These are phyloP conservation scores for Glycine tomentella DNA, from an alignment of 306 rosid species.

Conservation along the genomic window DNA sequence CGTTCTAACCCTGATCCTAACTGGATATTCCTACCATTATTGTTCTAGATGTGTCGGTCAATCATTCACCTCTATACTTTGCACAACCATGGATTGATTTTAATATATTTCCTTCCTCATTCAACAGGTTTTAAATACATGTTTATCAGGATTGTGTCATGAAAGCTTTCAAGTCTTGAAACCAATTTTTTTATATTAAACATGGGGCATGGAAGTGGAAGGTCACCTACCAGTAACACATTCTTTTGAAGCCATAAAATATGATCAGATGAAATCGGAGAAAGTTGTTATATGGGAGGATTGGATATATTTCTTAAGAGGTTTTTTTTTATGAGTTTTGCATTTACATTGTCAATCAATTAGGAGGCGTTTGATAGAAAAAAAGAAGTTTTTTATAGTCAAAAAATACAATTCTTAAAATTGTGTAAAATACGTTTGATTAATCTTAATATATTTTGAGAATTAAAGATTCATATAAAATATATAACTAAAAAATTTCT, in stretches of 20 bases:
- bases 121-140: background rate
- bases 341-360: too few species aligned
- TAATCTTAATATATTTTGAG: too few species aligned
- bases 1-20: constrained; percentile 52
- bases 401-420: too few species aligned
- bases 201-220: background rate
- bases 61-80: constrained; percentile 39
- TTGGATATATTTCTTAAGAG: too few species aligned
- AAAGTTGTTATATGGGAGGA: too few species aligned
- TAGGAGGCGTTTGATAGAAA: too few species aligned
- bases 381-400: too few species aligned
- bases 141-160: background rate
- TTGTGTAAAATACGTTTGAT: too few species aligned
- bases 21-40: constrained; percentile 62
- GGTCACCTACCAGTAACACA: background rate
- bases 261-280: background rate
- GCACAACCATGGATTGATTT: background rate
- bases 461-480: too few species aligned
- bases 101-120: background rate
- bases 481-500: too few species aligned
- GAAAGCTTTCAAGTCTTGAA: background rate
- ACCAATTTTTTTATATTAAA: background rate
- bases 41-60: constrained; percentile 44
- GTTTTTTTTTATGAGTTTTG: too few species aligned
- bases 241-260: background rate